Base-by-base conservation (phyloP, 2,329 filamentous ascomycete species). In the Talaromyces sp. region DNA sequence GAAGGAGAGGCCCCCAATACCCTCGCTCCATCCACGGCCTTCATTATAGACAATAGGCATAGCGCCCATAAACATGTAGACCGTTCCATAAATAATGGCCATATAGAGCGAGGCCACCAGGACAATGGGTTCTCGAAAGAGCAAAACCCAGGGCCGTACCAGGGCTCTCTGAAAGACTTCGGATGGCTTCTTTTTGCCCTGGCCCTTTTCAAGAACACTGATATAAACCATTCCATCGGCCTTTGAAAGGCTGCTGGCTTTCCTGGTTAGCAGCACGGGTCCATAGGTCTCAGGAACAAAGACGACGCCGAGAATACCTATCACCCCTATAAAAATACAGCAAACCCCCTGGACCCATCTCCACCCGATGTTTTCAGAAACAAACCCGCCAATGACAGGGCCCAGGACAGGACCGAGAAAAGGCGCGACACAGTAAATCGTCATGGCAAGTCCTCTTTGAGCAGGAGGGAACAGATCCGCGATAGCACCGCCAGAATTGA, bases 311-410 rank as follows among this genome's bases (percentile, higher is more conserved):
- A 77, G 65, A 23, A 81, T 74, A 73, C 77, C 80, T 34, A 80
- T 73, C 0, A 77, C 70, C 61, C 79, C 80, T 27, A 75, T 71
- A 65, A 78, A 77, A 23, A 73, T 77, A n/a, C 56, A 79, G 75
- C 3, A 83, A 75, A 8, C 76, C 76, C 60, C 76, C 69, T 23
- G 61, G 2, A 80, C 72, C 79, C 79, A 79, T 66, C 78, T 65
- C 79, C 79, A 79, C 2, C 77, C 79, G 31, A 75, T 73, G 9
- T 74, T 74, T 70, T 78, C 74, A 1, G 74, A 78, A 0, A 82
- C 67, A 66, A 83, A 84, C 0, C 82, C 82, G 14, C 81, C 82
- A 23, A 83, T 76, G 12, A 84, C 78, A 1, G 82, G 82, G 0
- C 82, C 83, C 1, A 84, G 69, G 0, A 83, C 77, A 0, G 78